Evolutionary conservation across 108 stramenopile genomes (phyloP), one percentile per base, ranked within the genome.

Genomic region (Stephanodiscus minutulus): DNA sequence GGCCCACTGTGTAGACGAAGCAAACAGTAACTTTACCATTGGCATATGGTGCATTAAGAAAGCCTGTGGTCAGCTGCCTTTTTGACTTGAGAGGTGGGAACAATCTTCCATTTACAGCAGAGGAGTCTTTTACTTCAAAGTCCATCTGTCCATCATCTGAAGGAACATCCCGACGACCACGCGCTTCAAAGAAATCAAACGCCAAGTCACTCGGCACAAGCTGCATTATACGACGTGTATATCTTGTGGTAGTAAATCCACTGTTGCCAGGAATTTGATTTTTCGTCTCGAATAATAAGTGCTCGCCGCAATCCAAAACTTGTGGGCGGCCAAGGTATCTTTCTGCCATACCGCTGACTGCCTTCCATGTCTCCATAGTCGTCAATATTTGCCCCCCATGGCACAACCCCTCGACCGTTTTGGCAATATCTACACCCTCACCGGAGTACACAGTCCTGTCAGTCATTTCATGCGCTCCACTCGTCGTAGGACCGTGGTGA

Each of bases 341-440:
- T 22, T 75, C 60, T 13, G 65, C 60, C 66, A 68, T 62, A 17
- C 66, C 73, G 39, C 58, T 35, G 0, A 60, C 78, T 25, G 72
- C 58, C 44, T 60, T 68, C 73, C 73, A 80, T 5, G 74, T 64
- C 29, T 80, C 79, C 25, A 73, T 54, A 1, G 79, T 80, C 2
- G 61, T 75, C 59, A 80, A 50, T 21, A 81, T 81, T 62, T 81
- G 80, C 22, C 80, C 80, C 18, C 80, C 80, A 33, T 76, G 70
- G 58, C 70, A 66, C 62, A 81, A 36, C 8, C 70, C 27, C 33
- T 76, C 75, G 24, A 76, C 55, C 0, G 74, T 46, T 27, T 81
- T 76, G 61, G 70, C 74, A 41, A 76, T 72, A 29, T 76, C 62
- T 5, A 81, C 75, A 17, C 39, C 70, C 31, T 76, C 70, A 15